These are phyloP conservation scores for Infundibulicybe gibba DNA, from an alignment of 768 basidiomycete genomes.

Conservation along the genomic window DNA sequence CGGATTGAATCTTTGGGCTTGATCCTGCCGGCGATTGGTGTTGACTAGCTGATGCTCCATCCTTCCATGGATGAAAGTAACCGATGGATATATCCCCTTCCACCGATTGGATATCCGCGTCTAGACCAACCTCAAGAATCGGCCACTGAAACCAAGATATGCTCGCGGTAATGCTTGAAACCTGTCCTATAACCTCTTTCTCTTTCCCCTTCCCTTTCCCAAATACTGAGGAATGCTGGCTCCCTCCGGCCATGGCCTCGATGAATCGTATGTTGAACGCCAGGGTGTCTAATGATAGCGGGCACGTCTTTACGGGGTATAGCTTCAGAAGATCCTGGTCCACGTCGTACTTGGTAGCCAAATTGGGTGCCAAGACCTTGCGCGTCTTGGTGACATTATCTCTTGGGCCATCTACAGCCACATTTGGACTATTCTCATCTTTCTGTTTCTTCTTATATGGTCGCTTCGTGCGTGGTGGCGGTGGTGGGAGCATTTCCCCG, in stretches of 20 bases:
- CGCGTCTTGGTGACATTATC: background rate
- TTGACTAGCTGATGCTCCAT: too few species aligned
- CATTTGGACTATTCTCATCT: background rate
- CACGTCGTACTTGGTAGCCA: background rate
- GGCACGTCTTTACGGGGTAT: background rate
- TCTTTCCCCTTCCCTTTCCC: too few species aligned
- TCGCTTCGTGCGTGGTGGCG: background rate
- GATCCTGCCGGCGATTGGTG: too few species aligned
- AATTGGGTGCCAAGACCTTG: background rate
- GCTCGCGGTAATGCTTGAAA: background rate
- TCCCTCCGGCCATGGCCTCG: background rate
- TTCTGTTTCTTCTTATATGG: background rate
- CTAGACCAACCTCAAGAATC: background rate
- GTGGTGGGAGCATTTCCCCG: constrained; percentile 1
- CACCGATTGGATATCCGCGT: background rate
- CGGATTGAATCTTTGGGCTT: too few species aligned
- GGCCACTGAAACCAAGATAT: background rate
- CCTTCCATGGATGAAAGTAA: background rate
- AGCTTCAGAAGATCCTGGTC: background rate
- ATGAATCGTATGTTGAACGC: background rate
- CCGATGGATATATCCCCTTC: background rate
- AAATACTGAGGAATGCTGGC: background rate
- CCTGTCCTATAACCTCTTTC: background rate
- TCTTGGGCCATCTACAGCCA: background rate
- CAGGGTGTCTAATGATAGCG: background rate